phyloP scores from a whole-genome alignment of 805 yeast genomes.

The Pichia manshurica region DNA sequence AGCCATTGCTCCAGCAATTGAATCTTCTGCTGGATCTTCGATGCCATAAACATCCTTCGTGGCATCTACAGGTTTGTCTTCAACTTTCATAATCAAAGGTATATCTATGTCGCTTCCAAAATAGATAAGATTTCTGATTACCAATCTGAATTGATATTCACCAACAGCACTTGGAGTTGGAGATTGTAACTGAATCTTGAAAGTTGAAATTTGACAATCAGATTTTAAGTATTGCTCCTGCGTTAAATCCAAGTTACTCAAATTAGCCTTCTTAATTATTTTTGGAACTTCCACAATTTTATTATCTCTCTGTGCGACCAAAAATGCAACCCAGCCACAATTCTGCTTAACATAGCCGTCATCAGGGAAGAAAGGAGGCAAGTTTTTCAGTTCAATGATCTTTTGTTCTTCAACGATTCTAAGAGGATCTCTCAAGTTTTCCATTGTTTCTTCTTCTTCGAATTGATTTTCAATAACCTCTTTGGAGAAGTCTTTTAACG shows the following conservation, averaged over 20 bases:
- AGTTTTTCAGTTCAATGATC: slow-evolving; percentile 48
- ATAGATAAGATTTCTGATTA: slow-evolving; percentile 67
- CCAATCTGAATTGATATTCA: slow-evolving; percentile 58
- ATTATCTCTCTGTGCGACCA: slow-evolving; percentile 70
- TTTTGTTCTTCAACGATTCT: slow-evolving; percentile 64
- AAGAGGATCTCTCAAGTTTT: slow-evolving; percentile 66
- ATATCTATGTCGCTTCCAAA: slow-evolving; percentile 77
- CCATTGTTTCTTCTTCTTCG: slow-evolving; percentile 57
- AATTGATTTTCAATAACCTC: slow-evolving; percentile 32
- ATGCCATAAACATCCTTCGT: slow-evolving; percentile 47
- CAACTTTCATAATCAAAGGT: slow-evolving; percentile 66
- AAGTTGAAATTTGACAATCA: slow-evolving; percentile 55
- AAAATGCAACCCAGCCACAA: slow-evolving; percentile 59
- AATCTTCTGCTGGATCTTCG: slow-evolving; percentile 69
- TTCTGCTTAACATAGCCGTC: slow-evolving; percentile 29
- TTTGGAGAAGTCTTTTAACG: slow-evolving; percentile 34
- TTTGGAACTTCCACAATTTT: slow-evolving; percentile 70
- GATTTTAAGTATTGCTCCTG: slow-evolving; percentile 45
- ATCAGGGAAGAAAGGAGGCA: slow-evolving; percentile 74
- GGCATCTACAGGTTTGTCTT: slow-evolving; percentile 46
- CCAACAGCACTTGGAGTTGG: slow-evolving; percentile 78
- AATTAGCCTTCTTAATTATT: slow-evolving; percentile 44
- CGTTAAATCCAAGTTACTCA: slow-evolving; percentile 48
- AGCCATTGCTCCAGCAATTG: slow-evolving; percentile 71
- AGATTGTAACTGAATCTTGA: slow-evolving; percentile 64